A percentile compares a stretch with the other conserved stretches of the same genome.
Conservation (phyloP, 164 flowering plant genomes). For the Vitis labrusca region DNA sequence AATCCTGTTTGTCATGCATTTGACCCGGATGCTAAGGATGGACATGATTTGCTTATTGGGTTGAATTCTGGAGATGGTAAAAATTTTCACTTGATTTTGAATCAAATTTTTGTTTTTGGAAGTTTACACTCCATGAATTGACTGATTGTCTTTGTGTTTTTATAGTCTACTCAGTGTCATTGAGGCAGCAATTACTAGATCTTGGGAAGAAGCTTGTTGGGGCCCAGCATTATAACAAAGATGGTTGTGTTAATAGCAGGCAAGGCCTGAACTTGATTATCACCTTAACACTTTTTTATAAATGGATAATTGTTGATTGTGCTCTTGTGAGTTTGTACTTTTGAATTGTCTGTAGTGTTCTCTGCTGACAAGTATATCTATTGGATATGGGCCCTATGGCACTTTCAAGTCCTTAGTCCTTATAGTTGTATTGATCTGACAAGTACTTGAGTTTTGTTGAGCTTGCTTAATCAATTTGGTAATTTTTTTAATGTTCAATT, state of each 20-base stretch:
- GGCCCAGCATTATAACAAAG: constrained; percentile 94
- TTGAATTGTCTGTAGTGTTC: too few species aligned
- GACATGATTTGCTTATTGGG: constrained; percentile 95
- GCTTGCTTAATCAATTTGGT: too few species aligned
- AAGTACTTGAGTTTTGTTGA: too few species aligned
- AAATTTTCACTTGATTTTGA: constrained; percentile 3
- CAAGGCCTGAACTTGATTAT: constrained; percentile 18
- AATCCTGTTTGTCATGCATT: constrained; percentile 95
- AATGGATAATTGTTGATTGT: background rate
- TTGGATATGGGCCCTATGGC: too few species aligned
- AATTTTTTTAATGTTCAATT: too few species aligned
- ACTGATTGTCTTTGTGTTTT: constrained; percentile 13
- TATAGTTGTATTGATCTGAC: too few species aligned
- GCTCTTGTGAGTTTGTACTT: too few species aligned
- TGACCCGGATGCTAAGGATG: constrained; percentile 89
- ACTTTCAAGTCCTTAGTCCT: too few species aligned
- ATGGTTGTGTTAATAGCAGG: constrained; percentile 89
- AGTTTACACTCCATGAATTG: constrained; percentile 8
- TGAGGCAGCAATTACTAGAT: constrained; percentile 94
- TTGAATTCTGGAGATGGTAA: constrained; percentile 94
- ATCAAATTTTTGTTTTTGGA: constrained; percentile 2
- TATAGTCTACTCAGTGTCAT: constrained; percentile 83
- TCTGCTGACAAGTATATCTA: too few species aligned
- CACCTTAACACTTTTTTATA: background rate
- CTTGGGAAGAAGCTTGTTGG: constrained; percentile 93